Conservation (phyloP, 352 stramenopile species). For the Globisporangium cylindrosporum region DNA sequence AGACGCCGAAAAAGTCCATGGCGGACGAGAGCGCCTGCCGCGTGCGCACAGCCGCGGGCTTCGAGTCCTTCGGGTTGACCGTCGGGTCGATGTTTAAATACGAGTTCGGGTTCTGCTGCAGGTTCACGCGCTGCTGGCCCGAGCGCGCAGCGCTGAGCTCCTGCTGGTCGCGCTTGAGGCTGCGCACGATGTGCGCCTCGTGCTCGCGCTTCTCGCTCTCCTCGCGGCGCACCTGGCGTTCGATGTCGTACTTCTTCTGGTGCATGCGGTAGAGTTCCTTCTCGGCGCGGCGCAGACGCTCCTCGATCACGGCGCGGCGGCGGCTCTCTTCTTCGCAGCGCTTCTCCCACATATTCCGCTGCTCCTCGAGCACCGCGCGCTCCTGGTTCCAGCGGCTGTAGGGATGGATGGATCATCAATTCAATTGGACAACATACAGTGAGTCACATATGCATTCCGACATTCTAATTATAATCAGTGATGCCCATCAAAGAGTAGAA, state of each 20-base stretch:
- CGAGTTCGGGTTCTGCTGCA: conserved; percentile 12
- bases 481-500: conserved; percentile 1
- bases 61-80: conserved; percentile 78
- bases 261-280: conserved; percentile 90
- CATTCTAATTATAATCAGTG: conserved; percentile 8
- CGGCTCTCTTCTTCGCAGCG: conserved; percentile 75
- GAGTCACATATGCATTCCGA: neutral
- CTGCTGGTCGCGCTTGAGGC: conserved; percentile 73
- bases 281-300: conserved; percentile 75
- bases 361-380: conserved; percentile 51
- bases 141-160: conserved; percentile 26
- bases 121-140: conserved; percentile 3
- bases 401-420: neutral
- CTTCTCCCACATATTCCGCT: conserved; percentile 67
- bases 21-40: conserved; percentile 76
- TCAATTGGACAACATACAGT: neutral
- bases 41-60: conserved; percentile 71
- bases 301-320: conserved; percentile 67
- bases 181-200: conserved; percentile 80
- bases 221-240: conserved; percentile 75
- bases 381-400: conserved; percentile 68
- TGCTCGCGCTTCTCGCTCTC: conserved; percentile 87
- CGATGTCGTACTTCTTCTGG: conserved; percentile 90
- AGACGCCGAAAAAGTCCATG: conserved; percentile 87
- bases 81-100: conserved; percentile 65